Evolutionary conservation across 805 yeast genomes (phyloP).

Genomic region (Wickerhamiella dianesei): DNA sequence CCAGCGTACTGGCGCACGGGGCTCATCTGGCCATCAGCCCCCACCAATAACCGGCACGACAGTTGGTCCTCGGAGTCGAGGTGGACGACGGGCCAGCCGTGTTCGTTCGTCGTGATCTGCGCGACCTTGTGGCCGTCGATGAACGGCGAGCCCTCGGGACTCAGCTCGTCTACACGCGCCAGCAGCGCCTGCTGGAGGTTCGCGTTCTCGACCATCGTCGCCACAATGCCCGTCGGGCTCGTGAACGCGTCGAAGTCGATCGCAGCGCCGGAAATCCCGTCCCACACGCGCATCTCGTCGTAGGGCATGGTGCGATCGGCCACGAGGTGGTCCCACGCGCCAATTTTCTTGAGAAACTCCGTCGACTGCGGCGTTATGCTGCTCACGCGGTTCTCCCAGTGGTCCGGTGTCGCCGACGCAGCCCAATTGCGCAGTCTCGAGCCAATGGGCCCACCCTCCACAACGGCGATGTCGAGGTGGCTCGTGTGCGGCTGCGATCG

Average conservation of each 20-base stretch:
- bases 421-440: slow-evolving; percentile 38
- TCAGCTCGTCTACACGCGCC: slow-evolving; percentile 35
- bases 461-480: slow-evolving; percentile 46
- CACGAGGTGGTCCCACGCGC: slow-evolving; percentile 60
- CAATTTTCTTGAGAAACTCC: slow-evolving; percentile 49
- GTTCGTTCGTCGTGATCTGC: slow-evolving; percentile 1
- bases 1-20: slow-evolving; percentile 76
- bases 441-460: slow-evolving; percentile 55
- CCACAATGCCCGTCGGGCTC: slow-evolving; percentile 30
- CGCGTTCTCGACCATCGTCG: slow-evolving; percentile 77
- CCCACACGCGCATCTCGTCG: slow-evolving; percentile 74
- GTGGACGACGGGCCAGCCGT: slow-evolving; percentile 3
- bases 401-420: slow-evolving; percentile 28
- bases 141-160: slow-evolving; percentile 11
- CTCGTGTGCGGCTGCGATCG: slow-evolving; percentile 48
- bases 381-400: slow-evolving; percentile 66
- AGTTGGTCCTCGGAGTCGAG: slow-evolving; percentile 47
- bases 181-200: slow-evolving; percentile 70
- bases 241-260: slow-evolving; percentile 56
- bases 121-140: slow-evolving; percentile 2
- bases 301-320: slow-evolving; percentile 65
- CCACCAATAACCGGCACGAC: slow-evolving; percentile 55
- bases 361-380: slow-evolving; percentile 76
- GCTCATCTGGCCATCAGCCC: slow-evolving; percentile 93
- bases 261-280: slow-evolving; percentile 58